Base-by-base conservation (phyloP, 345 rosid species). In the Syzygium aromaticum region DNA sequence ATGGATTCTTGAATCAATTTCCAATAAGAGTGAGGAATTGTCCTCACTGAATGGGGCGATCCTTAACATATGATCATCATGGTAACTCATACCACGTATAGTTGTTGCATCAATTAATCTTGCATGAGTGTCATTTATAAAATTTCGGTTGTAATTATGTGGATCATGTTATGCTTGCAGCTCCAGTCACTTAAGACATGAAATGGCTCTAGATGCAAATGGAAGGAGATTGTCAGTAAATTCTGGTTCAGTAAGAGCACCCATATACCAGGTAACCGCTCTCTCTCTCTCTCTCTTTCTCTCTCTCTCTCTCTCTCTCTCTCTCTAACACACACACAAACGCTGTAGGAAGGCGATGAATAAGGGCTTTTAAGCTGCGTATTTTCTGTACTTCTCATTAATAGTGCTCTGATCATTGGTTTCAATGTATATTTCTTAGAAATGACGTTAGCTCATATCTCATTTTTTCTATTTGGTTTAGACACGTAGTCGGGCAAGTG, bases 121-220 rank as follows among this genome's bases (percentile, higher is more conserved):
- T 1, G 22, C 11, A 23, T 54, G 8, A 84, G 49, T 73, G 3
- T 84, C 64, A 5, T 14, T 57, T 53, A 33, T 57, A 53, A 54
- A 54, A 21, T 57, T 28, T 84, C 3, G 11, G 86, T 11, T 12
- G 56, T 84, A 30, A 54, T 85, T 57, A 54, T 89, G 89, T 85
- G 92, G 96, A 91, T 90, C 88, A 86, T 88, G 57, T 54, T 89
- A 90, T n/a, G 54, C 87, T 7, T 89, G 89, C 92, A 87, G 91
- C 57, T 90, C 91, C 59, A 89, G 87, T 25, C 87, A 86, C 38
- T 86, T 84, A 73, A 90, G 93, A 78, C 93, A 93, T 86, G 96
- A 93, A 90, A 94, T 95, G 95, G 95, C 95, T 84, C 87, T 94
- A 89, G 97, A 95, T 87, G 93, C 94, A 22, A 84, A 57, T 53